Conservation (phyloP, 768 basidiomycete genomes). For the Boletus bicolor region DNA sequence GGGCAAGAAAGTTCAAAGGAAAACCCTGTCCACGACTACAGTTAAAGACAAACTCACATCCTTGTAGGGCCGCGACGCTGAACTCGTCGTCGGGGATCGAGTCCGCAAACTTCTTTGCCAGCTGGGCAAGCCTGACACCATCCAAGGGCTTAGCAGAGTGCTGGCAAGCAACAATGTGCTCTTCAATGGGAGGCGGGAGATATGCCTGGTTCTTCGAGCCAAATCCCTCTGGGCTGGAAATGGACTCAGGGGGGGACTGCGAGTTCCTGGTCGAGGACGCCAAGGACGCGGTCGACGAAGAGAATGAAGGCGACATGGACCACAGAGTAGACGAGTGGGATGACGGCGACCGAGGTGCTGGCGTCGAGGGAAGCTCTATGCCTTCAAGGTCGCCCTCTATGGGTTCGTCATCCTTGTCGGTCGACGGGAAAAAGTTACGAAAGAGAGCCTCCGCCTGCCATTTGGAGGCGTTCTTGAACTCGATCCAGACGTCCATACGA, state of each 20-base stretch:
- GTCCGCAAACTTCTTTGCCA: constrained; percentile 79
- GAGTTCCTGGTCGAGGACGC: constrained; percentile 31
- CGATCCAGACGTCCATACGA: constrained; percentile 89
- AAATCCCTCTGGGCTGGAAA: constrained; percentile 31
- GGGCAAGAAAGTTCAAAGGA: constrained; percentile 10
- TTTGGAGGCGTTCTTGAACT: constrained; percentile 83
- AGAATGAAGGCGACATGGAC: constrained; percentile 42
- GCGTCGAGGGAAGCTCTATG: constrained; percentile 40
- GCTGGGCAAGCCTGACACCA: constrained; percentile 54
- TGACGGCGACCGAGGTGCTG: constrained; percentile 42
- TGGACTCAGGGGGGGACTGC: constrained; percentile 21
- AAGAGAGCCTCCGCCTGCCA: constrained; percentile 86
- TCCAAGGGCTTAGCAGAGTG: constrained; percentile 67
- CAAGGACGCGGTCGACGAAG: constrained; percentile 42
- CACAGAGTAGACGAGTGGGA: constrained; percentile 46
- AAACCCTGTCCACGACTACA: constrained; percentile 4
- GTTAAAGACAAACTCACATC: constrained; percentile 57
- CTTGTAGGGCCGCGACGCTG: constrained; percentile 86
- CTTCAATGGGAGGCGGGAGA: constrained; percentile 61
- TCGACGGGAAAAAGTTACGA: constrained; percentile 86
- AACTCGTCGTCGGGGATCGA: constrained; percentile 83
- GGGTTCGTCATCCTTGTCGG: constrained; percentile 47
- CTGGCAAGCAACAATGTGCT: constrained; percentile 53
- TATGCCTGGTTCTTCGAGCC: constrained; percentile 59
- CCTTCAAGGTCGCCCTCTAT: constrained; percentile 44